phyloP scores from a whole-genome alignment of 257 asterid genomes.

The Solanum neorickii region DNA sequence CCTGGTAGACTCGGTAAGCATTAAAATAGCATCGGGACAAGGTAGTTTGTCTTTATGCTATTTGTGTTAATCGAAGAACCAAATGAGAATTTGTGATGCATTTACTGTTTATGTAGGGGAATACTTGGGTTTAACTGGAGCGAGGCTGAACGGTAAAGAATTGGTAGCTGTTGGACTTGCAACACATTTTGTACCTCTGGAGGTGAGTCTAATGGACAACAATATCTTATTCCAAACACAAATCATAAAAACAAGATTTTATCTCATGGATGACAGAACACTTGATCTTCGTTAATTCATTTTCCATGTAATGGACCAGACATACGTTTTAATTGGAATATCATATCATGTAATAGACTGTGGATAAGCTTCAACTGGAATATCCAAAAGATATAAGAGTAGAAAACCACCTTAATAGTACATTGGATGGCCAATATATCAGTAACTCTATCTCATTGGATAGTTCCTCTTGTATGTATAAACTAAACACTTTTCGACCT shows the following conservation, averaged over 20 bases:
- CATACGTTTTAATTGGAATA: background rate
- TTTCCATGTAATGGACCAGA: too few relatives aligned
- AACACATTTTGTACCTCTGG: constrained; percentile 81
- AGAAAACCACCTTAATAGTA: background rate
- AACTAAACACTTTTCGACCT: background rate
- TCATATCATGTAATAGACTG: background rate
- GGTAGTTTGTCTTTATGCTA: background rate
- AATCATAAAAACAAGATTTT: background rate
- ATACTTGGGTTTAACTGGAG: constrained; percentile 80
- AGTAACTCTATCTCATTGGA: background rate
- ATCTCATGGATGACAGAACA: background rate
- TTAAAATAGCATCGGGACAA: background rate
- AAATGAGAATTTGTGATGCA: background rate
- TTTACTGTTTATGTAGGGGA: constrained; percentile 44
- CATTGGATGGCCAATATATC: background rate
- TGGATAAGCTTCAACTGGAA: background rate
- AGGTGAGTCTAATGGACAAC: constrained; percentile 25
- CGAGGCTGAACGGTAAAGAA: constrained; percentile 76
- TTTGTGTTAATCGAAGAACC: background rate
- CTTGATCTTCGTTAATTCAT: background rate
- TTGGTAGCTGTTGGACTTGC: constrained; percentile 81
- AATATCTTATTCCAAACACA: background rate
- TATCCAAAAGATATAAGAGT: background rate
- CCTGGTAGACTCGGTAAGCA: constrained; percentile 74
- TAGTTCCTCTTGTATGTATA: background rate